phyloP scores from a whole-genome alignment of 495 filamentous ascomycete genomes.

The Podospora comata region DNA sequence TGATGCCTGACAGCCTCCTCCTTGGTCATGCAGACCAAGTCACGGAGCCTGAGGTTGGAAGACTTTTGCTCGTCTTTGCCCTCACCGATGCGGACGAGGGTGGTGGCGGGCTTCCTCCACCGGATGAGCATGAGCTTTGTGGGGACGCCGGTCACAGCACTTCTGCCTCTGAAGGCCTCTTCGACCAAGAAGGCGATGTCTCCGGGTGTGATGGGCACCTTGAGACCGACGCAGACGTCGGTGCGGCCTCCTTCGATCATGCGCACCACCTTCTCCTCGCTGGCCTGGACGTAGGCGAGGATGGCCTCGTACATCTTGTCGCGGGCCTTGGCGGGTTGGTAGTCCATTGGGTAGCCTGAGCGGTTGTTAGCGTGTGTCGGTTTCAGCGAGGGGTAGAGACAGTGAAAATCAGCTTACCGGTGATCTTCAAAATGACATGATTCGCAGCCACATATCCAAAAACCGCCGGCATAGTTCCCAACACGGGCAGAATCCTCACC shows the following conservation, averaged over 20 bases:
- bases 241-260: conserved; percentile 47
- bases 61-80: conserved; percentile 69
- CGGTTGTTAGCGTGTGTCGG: conserved; percentile 17
- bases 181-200: conserved; percentile 87
- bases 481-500: conserved; percentile 85
- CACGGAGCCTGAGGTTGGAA: conserved; percentile 57
- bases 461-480: conserved; percentile 95
- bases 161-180: conserved; percentile 82
- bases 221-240: conserved; percentile 63
- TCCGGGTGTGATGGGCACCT: conserved; percentile 68
- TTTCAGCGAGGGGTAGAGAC: neutral
- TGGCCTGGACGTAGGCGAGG: conserved; percentile 64
- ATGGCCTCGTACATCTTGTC: conserved; percentile 90
- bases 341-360: conserved; percentile 78
- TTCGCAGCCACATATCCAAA: conserved; percentile 92
- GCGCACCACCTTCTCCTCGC: conserved; percentile 68
- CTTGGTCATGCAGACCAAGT: conserved; percentile 94
- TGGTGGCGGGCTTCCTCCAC: conserved; percentile 60
- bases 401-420: conserved; percentile 36
- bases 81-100: conserved; percentile 47
- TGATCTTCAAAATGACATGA: conserved; percentile 81
- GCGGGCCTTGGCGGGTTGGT: conserved; percentile 71
- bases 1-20: conserved; percentile 84
- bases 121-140: conserved; percentile 72
- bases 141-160: conserved; percentile 73